Percentiles rank a stretch among this genome's conserved stretches.
Conservation (phyloP, 2,329 filamentous ascomycete species). For the Cercospora sp. region DNA sequence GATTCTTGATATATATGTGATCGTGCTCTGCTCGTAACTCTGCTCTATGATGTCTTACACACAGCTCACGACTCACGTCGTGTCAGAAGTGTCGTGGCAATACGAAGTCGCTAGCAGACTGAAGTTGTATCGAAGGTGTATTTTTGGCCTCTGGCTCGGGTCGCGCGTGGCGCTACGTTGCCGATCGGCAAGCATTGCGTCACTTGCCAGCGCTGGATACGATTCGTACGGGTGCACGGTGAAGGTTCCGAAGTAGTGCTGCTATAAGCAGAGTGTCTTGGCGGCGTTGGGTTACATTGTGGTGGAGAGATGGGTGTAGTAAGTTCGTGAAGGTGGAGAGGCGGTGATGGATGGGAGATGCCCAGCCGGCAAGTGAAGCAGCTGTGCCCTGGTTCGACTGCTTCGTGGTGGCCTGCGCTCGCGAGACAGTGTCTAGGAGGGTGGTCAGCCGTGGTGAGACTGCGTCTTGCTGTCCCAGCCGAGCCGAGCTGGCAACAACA, state of each 20-base stretch:
- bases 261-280: neutral
- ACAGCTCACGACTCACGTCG: neutral
- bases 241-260: neutral
- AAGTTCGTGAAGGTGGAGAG: slow-evolving; percentile 5
- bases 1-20: neutral
- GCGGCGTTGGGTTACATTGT: neutral
- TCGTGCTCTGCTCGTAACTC: neutral
- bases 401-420: neutral
- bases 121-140: neutral
- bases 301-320: neutral
- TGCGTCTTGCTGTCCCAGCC: neutral
- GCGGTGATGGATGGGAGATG: neutral
- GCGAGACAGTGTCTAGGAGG: neutral
- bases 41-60: neutral
- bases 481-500: neutral
- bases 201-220: neutral
- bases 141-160: neutral
- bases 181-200: neutral
- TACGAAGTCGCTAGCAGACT: neutral
- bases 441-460: neutral
- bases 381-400: neutral
- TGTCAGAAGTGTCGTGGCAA: neutral
- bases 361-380: neutral
- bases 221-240: neutral
- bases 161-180: neutral